Base-by-base conservation (phyloP, 441 rosid species). In the Euphorbia corollata region DNA sequence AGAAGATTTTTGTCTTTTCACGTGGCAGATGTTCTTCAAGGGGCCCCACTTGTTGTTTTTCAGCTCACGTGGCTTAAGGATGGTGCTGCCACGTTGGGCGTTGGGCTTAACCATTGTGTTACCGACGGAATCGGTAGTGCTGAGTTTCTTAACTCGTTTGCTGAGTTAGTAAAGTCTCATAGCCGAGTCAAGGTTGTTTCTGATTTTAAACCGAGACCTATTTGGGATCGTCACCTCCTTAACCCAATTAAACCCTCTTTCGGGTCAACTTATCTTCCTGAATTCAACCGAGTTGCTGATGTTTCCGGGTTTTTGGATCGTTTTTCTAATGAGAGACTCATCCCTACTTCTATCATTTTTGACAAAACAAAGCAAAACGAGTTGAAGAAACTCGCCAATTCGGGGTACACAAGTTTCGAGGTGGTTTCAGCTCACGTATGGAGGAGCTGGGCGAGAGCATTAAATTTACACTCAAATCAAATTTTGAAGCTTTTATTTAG, bases 1-100 rank as follows among this genome's bases (percentile, higher is more conserved):
- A 79, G 88, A 73, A 83, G 81, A 68, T 80, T 91, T 34, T 65
- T 91, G 47, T 83, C 89, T 11, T 64, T 82, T 48, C 75, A 79
- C 68, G 88, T 82, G 77, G 76, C 75, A 0, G 97, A 88, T 53
- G 96, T 86, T 9, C 80, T 91, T 27, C 68, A 75, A 18, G 96
- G 90, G 51, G 90, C 79, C 36, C 93, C 97, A 8, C 82, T 82
- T 6, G 77, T 91, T 13, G 90, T 82, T 0, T 72, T 89, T 58
- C 96, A 91, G 84, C 90, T 91, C 43, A 87, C 97, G 70, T 91
- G 97, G 97, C 88, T 89, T 4, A 72, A 70, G 50, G 93, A 85
- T 56, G 97, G 93, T 0, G 83, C 73, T 57, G 92, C 89, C 0
- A 79, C 89, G n/a, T 61, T 91, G 6, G 93, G 86, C 15, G 77